Conservation (phyloP, 2,329 filamentous ascomycete species). For the Apiospora hydei region DNA sequence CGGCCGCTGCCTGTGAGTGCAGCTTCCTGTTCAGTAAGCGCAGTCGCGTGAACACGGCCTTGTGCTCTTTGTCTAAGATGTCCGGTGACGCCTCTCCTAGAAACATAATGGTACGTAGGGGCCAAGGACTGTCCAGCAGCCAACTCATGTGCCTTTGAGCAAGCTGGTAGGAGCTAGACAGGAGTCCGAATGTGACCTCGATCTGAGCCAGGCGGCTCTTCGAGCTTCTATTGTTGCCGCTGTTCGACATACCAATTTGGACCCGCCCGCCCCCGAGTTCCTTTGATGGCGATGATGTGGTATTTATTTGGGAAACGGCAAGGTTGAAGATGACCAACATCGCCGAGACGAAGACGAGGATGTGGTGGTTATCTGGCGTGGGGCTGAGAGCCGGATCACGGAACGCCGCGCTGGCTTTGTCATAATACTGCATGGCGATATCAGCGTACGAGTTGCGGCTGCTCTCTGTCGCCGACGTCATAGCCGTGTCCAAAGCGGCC, state of each 20-base stretch:
- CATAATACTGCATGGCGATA: constrained; percentile 15
- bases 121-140: constrained; percentile 19
- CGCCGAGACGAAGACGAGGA: constrained; percentile 4
- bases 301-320: not conserved
- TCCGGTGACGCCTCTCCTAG: not conserved
- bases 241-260: not conserved
- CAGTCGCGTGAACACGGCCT: not conserved
- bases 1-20: not conserved
- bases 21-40: not conserved
- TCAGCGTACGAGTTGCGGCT: not conserved
- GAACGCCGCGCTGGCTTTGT: constrained; percentile 7
- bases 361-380: constrained; percentile 23
- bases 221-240: not conserved
- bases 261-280: not conserved
- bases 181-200: constrained; percentile 8
- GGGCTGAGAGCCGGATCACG: not conserved
- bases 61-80: not conserved
- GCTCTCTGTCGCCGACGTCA: not conserved
- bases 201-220: not conserved
- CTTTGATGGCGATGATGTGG: not conserved
- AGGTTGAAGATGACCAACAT: constrained; percentile 10
- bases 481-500: constrained; percentile 14
- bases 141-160: not conserved
- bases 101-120: not conserved
- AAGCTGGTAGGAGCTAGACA: not conserved